Evolutionary conservation across 116 monocot genomes (phyloP), one percentile per base, ranked within the genome.

Genomic region (Dioscorea cayenensis): DNA sequence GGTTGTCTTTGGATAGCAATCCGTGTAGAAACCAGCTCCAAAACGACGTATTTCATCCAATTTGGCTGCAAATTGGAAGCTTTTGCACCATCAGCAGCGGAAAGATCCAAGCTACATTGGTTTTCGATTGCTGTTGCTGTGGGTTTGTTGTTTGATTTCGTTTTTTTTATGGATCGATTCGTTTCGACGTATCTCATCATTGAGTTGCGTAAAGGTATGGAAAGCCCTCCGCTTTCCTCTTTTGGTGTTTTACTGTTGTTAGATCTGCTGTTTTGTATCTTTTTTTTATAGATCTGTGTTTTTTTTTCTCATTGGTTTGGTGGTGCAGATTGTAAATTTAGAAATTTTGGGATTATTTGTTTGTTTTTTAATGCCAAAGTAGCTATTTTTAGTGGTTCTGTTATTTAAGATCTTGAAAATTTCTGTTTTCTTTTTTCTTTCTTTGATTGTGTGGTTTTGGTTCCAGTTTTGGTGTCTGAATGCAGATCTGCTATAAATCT

Each of bases 181-280:
- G 55, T 22, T 12, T 71, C 59, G 28, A 61, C 48, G 22, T 75
- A 43, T 60, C 65, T 50, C 18, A 25, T 65, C 64, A 66, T 80
- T 49, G 80, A 75, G 36, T 66, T 75, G 9, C 70, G 66, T 60
- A 80, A 80, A 75, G 80, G 75, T 75, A 66, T 19, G 17, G 64
- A 68, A 51, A 22, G n/a, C 65, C 5, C 35, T 68, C 36, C 0
- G 7, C 62, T 62, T 62, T 62, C 20, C 11, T 62, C 14, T 27
- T 63, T 28, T 36, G 37, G 35, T 67, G 11, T 43, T 18, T 28
- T 6, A 16, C 28, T 12, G 12, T 62, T 62, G 25, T 20, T 62
- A 20, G 62, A 20, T 55, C 14, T 55, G 55, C 4, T 55, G 55
- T 55, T 19, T n/a, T 11, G 14, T 5, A 16, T 18, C n/a, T 1